Conservation (phyloP, 176 grass and related monocot genomes). For the Oryza meyeriana region DNA sequence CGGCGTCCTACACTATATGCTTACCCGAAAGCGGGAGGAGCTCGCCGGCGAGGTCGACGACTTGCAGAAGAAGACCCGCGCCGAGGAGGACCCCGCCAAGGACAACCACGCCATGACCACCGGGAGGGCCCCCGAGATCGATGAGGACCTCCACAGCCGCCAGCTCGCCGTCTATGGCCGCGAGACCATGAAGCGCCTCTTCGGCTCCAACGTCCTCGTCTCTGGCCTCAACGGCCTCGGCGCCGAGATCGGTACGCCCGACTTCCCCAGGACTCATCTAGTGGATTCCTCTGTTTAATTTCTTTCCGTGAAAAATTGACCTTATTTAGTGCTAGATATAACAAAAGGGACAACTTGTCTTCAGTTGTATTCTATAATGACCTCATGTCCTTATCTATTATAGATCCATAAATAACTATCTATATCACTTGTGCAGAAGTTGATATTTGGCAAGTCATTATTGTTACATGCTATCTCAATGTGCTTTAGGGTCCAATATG, state of each 20-base stretch:
- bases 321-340: neutral
- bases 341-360: neutral
- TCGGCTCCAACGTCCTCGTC: constrained; percentile 81
- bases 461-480: too few relatives aligned
- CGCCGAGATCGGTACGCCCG: constrained; percentile 57
- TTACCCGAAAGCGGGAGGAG: constrained; percentile 53
- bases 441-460: too few relatives aligned
- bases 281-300: neutral
- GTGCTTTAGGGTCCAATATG: too few relatives aligned
- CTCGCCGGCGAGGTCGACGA: constrained; percentile 56
- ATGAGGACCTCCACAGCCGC: constrained; percentile 88
- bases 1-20: constrained; percentile 65
- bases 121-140: constrained; percentile 54
- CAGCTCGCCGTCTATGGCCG: constrained; percentile 86
- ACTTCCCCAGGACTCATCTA: neutral
- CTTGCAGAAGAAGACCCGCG: constrained; percentile 56
- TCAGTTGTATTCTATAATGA: neutral
- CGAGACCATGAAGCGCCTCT: constrained; percentile 90
- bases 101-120: constrained; percentile 19
- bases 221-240: constrained; percentile 82
- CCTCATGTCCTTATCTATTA: neutral
- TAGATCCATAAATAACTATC: neutral
- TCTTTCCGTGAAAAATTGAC: neutral
- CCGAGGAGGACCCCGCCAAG: neutral
- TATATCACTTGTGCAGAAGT: neutral